A percentile compares a stretch with the other conserved stretches of the same genome.
These are phyloP conservation scores for Dothistroma pini DNA, from an alignment of 2,329 filamentous ascomycete species.

Conservation along the genomic window DNA sequence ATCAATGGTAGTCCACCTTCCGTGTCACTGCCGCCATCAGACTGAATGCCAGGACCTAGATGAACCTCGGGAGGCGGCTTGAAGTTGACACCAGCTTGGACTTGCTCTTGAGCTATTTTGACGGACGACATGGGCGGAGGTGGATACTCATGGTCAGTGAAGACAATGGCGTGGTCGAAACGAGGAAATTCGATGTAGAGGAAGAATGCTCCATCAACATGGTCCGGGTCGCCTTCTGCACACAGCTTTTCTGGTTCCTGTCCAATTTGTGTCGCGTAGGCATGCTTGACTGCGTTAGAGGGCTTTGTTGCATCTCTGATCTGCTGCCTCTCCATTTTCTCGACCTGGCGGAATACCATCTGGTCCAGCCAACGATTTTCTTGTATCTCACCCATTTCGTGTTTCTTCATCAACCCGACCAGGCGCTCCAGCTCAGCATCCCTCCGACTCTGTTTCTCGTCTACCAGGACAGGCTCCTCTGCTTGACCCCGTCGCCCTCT, in stretches of 20 bases:
- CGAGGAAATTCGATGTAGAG: slow-evolving; percentile 88
- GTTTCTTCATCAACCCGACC: slow-evolving; percentile 89
- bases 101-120: slow-evolving; percentile 45
- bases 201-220: slow-evolving; percentile 66
- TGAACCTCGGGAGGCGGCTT: slow-evolving; percentile 85
- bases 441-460: slow-evolving; percentile 33
- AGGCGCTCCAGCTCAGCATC: slow-evolving; percentile 79
- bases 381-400: slow-evolving; percentile 95
- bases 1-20: slow-evolving; percentile 64
- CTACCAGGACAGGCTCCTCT: slow-evolving; percentile 58
- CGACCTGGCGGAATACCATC: slow-evolving; percentile 84
- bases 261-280: slow-evolving; percentile 11
- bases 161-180: slow-evolving; percentile 94
- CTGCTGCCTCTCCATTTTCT: slow-evolving; percentile 55
- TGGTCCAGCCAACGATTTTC: slow-evolving; percentile 94
- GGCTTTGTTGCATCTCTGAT: slow-evolving; percentile 37
- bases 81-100: slow-evolving; percentile 64
- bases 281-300: neutral
- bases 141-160: slow-evolving; percentile 89
- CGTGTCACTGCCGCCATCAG: slow-evolving; percentile 51
- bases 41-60: slow-evolving; percentile 83
- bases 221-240: slow-evolving; percentile 39
- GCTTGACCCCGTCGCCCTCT: slow-evolving; percentile 47
- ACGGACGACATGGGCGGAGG: slow-evolving; percentile 77
- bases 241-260: slow-evolving; percentile 15